A percentile compares a stretch with the other conserved stretches of the same genome.
phyloP scores from a whole-genome alignment of 352 stramenopile genomes.

The Phytophthora brassicae region DNA sequence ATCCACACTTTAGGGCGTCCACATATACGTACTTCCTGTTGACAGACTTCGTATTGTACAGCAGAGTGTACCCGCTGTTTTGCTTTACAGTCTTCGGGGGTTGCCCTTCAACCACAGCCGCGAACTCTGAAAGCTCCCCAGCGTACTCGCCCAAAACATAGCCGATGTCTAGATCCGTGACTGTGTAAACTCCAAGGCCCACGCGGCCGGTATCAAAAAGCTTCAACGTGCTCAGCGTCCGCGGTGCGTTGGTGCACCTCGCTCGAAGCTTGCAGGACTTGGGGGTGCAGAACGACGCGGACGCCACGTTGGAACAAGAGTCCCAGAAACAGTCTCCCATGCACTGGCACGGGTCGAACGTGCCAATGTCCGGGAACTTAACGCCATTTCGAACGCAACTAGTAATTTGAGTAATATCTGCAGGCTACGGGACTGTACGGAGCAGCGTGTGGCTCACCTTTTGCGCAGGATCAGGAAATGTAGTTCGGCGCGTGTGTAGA shows the following conservation, averaged over 20 bases:
- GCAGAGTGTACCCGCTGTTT: neutral
- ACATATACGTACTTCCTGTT: constrained; percentile 9
- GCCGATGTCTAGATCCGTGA: neutral
- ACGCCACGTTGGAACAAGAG: neutral
- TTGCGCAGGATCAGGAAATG: constrained; percentile 4
- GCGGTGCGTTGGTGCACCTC: constrained; percentile 1
- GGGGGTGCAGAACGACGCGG: neutral
- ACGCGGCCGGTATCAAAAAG: neutral
- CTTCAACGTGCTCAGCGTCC: neutral
- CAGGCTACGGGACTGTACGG: neutral
- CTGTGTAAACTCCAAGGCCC: constrained; percentile 1
- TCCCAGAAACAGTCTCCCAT: neutral
- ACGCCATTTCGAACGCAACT: constrained; percentile 1
- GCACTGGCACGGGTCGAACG: constrained; percentile 5
- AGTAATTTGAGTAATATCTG: neutral
- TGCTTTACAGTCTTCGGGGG: neutral
- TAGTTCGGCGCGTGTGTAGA: neutral
- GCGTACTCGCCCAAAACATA: constrained; percentile 9
- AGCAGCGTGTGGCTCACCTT: neutral
- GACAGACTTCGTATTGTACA: constrained; percentile 1
- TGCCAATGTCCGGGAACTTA: neutral
- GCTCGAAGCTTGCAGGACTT: neutral
- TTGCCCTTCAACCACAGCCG: neutral
- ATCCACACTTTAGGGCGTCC: neutral
- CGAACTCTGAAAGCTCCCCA: neutral